These are phyloP conservation scores for Sarocladium strictum DNA, from an alignment of 2,329 filamentous ascomycete species.

Conservation along the genomic window DNA sequence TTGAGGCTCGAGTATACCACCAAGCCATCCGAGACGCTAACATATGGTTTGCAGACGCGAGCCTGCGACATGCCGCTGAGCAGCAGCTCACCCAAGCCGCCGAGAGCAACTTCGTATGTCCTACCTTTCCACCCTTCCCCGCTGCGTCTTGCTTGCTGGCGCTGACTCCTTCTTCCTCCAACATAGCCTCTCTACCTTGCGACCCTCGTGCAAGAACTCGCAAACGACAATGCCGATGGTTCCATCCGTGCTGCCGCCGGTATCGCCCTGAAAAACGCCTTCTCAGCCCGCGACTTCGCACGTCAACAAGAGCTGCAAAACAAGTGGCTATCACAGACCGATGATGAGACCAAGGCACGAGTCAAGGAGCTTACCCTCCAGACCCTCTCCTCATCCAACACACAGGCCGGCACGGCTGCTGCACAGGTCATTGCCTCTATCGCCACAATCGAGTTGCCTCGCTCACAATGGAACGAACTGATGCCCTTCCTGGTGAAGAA, in stretches of 20 bases:
- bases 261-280: slow-evolving; percentile 96
- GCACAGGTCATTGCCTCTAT: slow-evolving; percentile 95
- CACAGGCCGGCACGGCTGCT: slow-evolving; percentile 79
- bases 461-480: slow-evolving; percentile 87
- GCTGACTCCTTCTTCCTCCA: slow-evolving; percentile 19
- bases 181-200: slow-evolving; percentile 80
- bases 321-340: slow-evolving; percentile 85
- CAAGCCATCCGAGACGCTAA: neutral
- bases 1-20: neutral
- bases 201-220: slow-evolving; percentile 88
- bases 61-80: slow-evolving; percentile 84
- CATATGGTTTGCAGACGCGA: slow-evolving; percentile 60
- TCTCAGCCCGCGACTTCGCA: slow-evolving; percentile 83
- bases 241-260: slow-evolving; percentile 90
- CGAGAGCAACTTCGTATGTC: slow-evolving; percentile 85
- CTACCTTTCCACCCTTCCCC: slow-evolving; percentile 15
- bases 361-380: slow-evolving; percentile 89
- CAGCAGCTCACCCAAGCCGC: slow-evolving; percentile 89
- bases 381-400: slow-evolving; percentile 73
- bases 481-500: slow-evolving; percentile 87
- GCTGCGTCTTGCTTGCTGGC: slow-evolving; percentile 10
- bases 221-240: slow-evolving; percentile 77
- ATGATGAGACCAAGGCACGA: slow-evolving; percentile 72
- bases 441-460: slow-evolving; percentile 88
- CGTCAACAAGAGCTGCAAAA: slow-evolving; percentile 85